These are phyloP conservation scores for Parachaetomium inaequale DNA, from an alignment of 495 filamentous ascomycete genomes.

Conservation along the genomic window DNA sequence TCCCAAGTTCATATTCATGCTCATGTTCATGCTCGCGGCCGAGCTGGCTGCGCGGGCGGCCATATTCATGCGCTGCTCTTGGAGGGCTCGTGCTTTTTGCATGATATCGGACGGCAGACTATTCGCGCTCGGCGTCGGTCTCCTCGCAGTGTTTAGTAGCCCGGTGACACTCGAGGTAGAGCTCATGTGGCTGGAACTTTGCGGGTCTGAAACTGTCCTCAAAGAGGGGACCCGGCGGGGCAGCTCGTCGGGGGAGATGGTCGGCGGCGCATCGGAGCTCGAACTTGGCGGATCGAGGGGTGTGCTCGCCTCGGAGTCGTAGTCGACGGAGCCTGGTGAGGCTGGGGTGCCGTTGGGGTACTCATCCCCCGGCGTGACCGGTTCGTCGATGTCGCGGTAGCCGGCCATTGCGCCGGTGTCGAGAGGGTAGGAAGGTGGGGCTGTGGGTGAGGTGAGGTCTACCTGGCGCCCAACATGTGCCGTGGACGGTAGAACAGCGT, in stretches of 20 bases:
- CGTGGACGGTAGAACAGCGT: neutral
- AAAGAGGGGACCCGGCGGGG: constrained; percentile 52
- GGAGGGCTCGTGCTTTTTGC: constrained; percentile 67
- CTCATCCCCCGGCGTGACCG: constrained; percentile 41
- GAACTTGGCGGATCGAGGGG: constrained; percentile 43
- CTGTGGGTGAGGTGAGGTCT: constrained; percentile 1
- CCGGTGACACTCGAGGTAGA: constrained; percentile 76
- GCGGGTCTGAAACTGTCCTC: constrained; percentile 54
- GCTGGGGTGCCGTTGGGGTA: constrained; percentile 34
- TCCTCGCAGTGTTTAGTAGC: constrained; percentile 61
- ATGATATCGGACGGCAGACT: constrained; percentile 74
- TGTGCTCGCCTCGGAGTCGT: constrained; percentile 46
- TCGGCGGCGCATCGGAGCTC: constrained; percentile 26
- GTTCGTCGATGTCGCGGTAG: constrained; percentile 29
- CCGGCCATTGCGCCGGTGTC: constrained; percentile 32
- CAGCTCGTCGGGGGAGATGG: constrained; percentile 23
- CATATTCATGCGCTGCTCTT: constrained; percentile 36
- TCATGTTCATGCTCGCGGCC: constrained; percentile 13
- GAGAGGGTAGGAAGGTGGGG: neutral
- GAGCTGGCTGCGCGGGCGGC: constrained; percentile 11
- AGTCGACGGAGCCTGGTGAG: constrained; percentile 41
- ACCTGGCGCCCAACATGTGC: constrained; percentile 17
- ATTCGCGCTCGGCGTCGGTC: constrained; percentile 40
- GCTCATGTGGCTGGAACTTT: constrained; percentile 54
- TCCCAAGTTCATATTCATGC: constrained; percentile 17